Conservation (phyloP, 2,329 filamentous ascomycete species). For the Sarocladiaceae sp. region DNA sequence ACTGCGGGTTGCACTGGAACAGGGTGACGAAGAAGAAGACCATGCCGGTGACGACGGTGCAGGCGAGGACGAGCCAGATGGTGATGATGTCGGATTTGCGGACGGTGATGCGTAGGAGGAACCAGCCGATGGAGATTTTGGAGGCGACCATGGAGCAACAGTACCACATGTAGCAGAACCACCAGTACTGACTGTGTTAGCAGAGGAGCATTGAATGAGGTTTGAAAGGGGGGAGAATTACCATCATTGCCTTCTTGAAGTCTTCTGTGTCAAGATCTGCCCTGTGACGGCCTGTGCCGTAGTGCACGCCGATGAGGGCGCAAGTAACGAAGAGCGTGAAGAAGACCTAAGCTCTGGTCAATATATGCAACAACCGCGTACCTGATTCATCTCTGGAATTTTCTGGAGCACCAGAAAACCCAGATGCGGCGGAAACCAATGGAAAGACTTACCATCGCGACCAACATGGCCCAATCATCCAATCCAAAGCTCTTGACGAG, state of each 20-base stretch:
- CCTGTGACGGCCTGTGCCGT: slow-evolving; percentile 36
- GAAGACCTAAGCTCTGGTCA: slow-evolving; percentile 19
- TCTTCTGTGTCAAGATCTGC: slow-evolving; percentile 23
- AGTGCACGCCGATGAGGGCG: slow-evolving; percentile 29
- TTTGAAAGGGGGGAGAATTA: slow-evolving; percentile 13
- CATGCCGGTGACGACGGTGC: slow-evolving; percentile 31
- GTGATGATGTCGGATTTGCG: slow-evolving; percentile 28
- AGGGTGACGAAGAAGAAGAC: slow-evolving; percentile 37
- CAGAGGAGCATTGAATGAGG: neutral
- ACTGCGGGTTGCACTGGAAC: slow-evolving; percentile 35
- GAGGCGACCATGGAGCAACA: slow-evolving; percentile 30
- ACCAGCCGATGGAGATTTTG: slow-evolving; percentile 39
- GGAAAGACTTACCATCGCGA: slow-evolving; percentile 24
- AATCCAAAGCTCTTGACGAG: slow-evolving; percentile 33
- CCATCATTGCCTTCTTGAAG: slow-evolving; percentile 28
- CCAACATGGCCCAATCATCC: slow-evolving; percentile 35
- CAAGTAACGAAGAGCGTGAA: slow-evolving; percentile 32
- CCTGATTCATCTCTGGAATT: no score
- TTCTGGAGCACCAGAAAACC: no score
- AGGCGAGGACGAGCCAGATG: slow-evolving; percentile 29
- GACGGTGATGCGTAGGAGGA: slow-evolving; percentile 36
- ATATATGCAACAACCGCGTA: neutral
- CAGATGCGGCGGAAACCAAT: no score
- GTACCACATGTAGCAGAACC: slow-evolving; percentile 34
- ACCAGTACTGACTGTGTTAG: slow-evolving; percentile 25